A percentile compares a stretch with the other conserved stretches of the same genome.
These are phyloP conservation scores for Heimioporus sp. DNA, from an alignment of 768 basidiomycete genomes.

Conservation along the genomic window DNA sequence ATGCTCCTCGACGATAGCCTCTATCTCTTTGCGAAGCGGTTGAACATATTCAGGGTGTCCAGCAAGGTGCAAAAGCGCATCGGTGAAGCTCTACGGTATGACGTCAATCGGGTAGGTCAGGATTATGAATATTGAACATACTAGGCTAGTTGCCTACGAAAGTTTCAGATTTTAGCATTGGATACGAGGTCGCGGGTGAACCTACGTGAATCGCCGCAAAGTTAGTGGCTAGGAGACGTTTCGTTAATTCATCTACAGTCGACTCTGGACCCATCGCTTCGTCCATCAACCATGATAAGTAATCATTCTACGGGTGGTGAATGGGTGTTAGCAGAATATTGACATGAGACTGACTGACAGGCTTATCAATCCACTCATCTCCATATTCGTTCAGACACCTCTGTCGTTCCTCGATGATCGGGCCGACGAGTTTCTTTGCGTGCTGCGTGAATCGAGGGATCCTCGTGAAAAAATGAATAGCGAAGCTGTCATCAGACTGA, in stretches of 20 bases:
- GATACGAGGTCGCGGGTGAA: too few relatives aligned
- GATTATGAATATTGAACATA: too few relatives aligned
- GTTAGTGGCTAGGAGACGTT: conserved; percentile 6
- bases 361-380: conserved; percentile 25
- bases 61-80: too few relatives aligned
- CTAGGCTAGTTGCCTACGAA: too few relatives aligned
- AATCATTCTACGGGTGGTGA: too few relatives aligned
- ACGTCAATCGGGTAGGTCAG: too few relatives aligned
- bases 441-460: conserved; percentile 1
- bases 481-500: conserved; percentile 10
- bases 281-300: conserved; percentile 30
- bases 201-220: conserved; percentile 7
- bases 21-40: too few relatives aligned
- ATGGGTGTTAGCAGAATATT: too few relatives aligned
- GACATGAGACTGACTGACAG: conserved; percentile 23
- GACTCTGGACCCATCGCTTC: conserved; percentile 17
- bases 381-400: conserved; percentile 22
- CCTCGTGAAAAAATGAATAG: conserved; percentile 12
- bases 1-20: too few relatives aligned
- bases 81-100: too few relatives aligned
- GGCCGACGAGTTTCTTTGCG: conserved; percentile 17
- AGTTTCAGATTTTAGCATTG: too few relatives aligned
- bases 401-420: conserved; percentile 29
- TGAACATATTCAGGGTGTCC: too few relatives aligned
- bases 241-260: conserved; percentile 22